phyloP scores from a whole-genome alignment of 768 basidiomycete genomes.

The Hygrophorus pudorinus region DNA sequence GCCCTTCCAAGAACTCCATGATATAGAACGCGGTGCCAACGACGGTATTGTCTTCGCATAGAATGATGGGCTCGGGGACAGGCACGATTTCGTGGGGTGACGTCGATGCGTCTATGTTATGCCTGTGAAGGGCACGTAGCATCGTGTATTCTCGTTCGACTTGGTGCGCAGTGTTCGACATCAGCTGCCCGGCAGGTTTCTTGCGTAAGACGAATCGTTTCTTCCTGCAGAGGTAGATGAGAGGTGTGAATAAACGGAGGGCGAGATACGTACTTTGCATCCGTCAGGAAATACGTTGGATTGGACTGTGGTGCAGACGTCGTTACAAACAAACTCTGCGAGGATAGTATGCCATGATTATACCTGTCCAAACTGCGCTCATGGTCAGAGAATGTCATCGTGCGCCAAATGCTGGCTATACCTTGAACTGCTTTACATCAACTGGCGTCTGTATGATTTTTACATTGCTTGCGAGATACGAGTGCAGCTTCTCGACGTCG shows the following conservation, averaged over 20 bases:
- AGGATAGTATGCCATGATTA: constrained; percentile 10
- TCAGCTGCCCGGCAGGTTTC: constrained; percentile 80
- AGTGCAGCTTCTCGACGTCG: constrained; percentile 51
- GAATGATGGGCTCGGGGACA: constrained; percentile 71
- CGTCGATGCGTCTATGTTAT: constrained; percentile 54
- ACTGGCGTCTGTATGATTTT: constrained; percentile 53
- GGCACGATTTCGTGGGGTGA: constrained; percentile 51
- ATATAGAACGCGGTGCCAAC: constrained; percentile 91
- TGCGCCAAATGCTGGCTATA: constrained; percentile 23
- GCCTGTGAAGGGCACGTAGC: constrained; percentile 61
- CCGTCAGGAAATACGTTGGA: constrained; percentile 90
- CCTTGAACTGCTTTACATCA: constrained; percentile 87
- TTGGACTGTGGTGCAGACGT: constrained; percentile 54
- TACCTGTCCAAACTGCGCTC: constrained; percentile 77
- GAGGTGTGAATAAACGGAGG: neutral
- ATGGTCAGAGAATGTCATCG: neutral
- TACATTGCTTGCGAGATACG: constrained; percentile 52
- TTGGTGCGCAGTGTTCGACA: constrained; percentile 90
- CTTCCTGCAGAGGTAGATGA: constrained; percentile 23
- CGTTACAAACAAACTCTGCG: neutral
- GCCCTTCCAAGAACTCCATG: constrained; percentile 92
- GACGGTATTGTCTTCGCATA: constrained; percentile 71
- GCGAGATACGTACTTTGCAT: constrained; percentile 42
- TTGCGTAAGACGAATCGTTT: constrained; percentile 80
- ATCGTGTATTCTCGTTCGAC: constrained; percentile 89